phyloP scores from a whole-genome alignment of 1,139 yeast species.

The Yarrowia galli region DNA sequence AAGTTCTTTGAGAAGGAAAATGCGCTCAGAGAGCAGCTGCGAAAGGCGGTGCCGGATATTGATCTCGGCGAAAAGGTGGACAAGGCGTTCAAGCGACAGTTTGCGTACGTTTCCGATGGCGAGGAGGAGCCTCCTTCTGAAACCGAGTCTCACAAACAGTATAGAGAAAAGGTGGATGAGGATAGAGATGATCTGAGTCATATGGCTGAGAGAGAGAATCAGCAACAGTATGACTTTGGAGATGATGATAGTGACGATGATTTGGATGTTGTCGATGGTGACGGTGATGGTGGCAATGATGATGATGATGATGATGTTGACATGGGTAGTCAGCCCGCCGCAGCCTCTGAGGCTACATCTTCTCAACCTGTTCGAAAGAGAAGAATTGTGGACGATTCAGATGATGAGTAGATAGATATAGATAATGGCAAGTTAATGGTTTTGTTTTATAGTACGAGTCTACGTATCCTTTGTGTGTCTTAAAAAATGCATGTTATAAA shows the following conservation, averaged over 20 bases:
- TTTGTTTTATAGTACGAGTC: no score
- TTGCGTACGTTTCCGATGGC: background rate
- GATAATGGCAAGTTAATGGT: no score
- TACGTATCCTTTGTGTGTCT: background rate
- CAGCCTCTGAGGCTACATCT: background rate
- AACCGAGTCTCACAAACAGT: background rate
- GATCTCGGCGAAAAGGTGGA: background rate
- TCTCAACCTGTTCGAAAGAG: conserved; percentile 11
- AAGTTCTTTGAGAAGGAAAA: conserved; percentile 68
- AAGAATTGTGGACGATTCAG: conserved; percentile 17
- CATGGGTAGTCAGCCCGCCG: no score
- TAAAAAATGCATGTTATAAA: conserved; percentile 9
- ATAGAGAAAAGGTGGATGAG: conserved; percentile 3
- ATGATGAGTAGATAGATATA: background rate
- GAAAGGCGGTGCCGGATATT: conserved; percentile 30
- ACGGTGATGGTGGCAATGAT: background rate
- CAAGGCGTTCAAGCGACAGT: conserved; percentile 2
- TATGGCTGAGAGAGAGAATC: conserved; percentile 16
- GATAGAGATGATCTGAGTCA: conserved; percentile 5
- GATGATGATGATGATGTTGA: background rate
- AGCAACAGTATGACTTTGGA: conserved; percentile 1
- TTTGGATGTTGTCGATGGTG: background rate
- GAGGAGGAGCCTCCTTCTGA: conserved; percentile 16
- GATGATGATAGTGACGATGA: background rate
- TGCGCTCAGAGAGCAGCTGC: conserved; percentile 56